Evolutionary conservation across 1,284 basidiomycete species (phyloP).

Genomic region (Pyrrhoderma lamaoense): DNA sequence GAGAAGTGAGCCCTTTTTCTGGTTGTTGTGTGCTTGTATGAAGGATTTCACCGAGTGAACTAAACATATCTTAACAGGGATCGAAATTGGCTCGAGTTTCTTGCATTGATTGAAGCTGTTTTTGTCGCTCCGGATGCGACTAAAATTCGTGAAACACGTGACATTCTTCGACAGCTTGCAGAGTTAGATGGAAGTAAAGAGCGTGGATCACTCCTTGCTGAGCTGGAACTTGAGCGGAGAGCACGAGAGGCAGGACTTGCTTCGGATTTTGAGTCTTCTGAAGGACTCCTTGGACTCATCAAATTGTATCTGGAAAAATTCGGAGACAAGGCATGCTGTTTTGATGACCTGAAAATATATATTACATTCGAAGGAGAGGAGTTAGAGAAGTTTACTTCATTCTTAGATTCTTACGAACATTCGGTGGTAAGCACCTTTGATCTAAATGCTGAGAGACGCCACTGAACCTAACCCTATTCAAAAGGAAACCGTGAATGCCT

Average conservation of each 20-base stretch:
- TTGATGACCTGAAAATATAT: conserved; percentile 75
- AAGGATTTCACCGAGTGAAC: conserved; percentile 22
- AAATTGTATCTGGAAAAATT: conserved; percentile 66
- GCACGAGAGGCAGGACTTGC: conserved; percentile 34
- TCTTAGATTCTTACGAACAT: conserved; percentile 40
- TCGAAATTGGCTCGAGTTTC: conserved; percentile 80
- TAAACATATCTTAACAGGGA: conserved; percentile 41
- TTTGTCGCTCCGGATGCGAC: conserved; percentile 34
- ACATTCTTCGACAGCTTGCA: conserved; percentile 49
- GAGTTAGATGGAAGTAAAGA: conserved; percentile 61
- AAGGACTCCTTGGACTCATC: conserved; percentile 42
- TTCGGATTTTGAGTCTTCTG: background rate
- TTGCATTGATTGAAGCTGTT: conserved; percentile 61
- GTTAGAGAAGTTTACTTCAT: conserved; percentile 45
- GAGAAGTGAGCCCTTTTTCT: conserved; percentile 39
- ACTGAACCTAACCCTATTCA: conserved; percentile 6
- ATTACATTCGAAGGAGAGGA: conserved; percentile 41
- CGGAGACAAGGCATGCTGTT: conserved; percentile 77
- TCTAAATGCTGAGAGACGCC: background rate
- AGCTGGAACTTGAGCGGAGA: conserved; percentile 65
- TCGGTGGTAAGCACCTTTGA: conserved; percentile 39
- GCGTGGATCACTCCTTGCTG: conserved; percentile 62
- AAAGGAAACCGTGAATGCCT: conserved; percentile 40
- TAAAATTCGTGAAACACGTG: conserved; percentile 36
- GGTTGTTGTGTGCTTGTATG: too few relatives aligned